Conservation (phyloP, 495 filamentous ascomycete species). For the Tricharina praecox region DNA sequence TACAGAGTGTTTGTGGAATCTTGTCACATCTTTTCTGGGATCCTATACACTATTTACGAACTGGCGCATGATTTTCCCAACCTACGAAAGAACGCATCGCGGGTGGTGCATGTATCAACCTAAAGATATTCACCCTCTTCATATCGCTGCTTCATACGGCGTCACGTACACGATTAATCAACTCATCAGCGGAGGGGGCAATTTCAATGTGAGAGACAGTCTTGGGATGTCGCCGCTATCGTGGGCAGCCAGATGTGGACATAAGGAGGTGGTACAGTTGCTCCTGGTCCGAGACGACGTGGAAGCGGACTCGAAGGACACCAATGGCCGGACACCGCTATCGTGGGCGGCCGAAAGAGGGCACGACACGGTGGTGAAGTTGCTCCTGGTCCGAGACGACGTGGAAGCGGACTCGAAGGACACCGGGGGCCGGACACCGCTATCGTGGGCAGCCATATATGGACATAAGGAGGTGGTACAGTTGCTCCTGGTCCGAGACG, state of each 20-base stretch:
- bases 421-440: constrained; percentile 8
- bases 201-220: background rate
- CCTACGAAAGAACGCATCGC: background rate
- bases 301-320: constrained; percentile 8
- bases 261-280: constrained; percentile 22
- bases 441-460: constrained; percentile 22
- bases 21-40: background rate
- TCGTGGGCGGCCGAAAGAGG: constrained; percentile 22
- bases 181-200: background rate
- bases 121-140: background rate
- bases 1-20: background rate
- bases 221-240: constrained; percentile 14
- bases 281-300: constrained; percentile 14
- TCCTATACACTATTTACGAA: background rate
- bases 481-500: constrained; percentile 12
- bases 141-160: background rate
- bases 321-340: constrained; percentile 19
- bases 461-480: constrained; percentile 25
- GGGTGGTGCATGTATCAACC: background rate
- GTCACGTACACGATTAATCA: background rate
- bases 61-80: background rate
- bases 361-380: constrained; percentile 16
- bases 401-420: constrained; percentile 9
- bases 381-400: constrained; percentile 16
- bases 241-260: constrained; percentile 23